Evolutionary conservation across 2,329 filamentous ascomycete species (phyloP).

Genomic region (Aspergillus proliferans): DNA sequence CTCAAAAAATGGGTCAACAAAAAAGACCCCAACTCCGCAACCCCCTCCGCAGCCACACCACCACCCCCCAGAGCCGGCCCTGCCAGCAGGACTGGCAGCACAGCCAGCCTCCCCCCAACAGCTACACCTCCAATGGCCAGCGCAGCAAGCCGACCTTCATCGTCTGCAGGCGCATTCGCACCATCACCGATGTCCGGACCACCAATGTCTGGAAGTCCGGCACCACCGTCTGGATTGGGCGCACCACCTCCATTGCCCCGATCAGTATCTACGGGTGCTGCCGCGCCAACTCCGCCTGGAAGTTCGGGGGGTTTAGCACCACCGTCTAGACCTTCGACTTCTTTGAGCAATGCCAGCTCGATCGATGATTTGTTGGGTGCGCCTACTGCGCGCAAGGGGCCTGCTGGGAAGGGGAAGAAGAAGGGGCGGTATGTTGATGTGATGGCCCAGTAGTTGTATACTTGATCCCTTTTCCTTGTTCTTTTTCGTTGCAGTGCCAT

Average conservation of each 20-base stretch:
- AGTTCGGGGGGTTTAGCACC: constrained; percentile 25
- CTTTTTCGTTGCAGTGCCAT: neutral
- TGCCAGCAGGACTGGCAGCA: constrained; percentile 48
- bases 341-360: constrained; percentile 84
- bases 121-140: constrained; percentile 16
- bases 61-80: constrained; percentile 64
- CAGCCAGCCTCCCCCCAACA: constrained; percentile 47
- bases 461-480: neutral
- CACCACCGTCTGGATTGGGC: constrained; percentile 20
- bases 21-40: constrained; percentile 65
- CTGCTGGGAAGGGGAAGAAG: constrained; percentile 61
- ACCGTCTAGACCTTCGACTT: constrained; percentile 66
- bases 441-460: constrained; percentile 60
- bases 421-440: constrained; percentile 94
- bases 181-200: constrained; percentile 18
- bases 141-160: constrained; percentile 26
- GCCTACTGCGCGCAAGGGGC: constrained; percentile 61
- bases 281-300: constrained; percentile 30
- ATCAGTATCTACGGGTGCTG: constrained; percentile 33
- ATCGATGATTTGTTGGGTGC: constrained; percentile 88
- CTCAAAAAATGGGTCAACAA: constrained; percentile 98
- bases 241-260: constrained; percentile 26
- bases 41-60: constrained; percentile 58
- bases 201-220: constrained; percentile 26
- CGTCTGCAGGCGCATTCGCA: constrained; percentile 21